Conservation (phyloP, 176 grass and related monocot species). For the Ensete ventricosum region DNA sequence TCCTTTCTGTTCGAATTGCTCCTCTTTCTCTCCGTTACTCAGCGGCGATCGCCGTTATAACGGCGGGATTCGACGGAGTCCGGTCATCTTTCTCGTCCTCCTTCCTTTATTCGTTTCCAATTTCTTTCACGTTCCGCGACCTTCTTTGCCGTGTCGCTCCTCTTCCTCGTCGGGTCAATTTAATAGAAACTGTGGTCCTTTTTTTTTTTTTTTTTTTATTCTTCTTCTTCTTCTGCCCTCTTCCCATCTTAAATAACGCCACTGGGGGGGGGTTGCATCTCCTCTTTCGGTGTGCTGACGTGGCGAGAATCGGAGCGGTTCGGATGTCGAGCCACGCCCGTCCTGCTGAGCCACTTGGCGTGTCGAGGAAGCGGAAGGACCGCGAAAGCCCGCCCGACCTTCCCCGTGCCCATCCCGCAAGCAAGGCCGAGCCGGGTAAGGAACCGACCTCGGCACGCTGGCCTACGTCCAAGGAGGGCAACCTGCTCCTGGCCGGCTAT, state of each 20-base stretch:
- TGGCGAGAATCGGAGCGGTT: background rate
- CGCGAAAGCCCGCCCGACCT: conserved; percentile 1
- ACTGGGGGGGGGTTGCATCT: background rate
- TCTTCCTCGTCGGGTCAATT: background rate
- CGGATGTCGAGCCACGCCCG: conserved; percentile 2
- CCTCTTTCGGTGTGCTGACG: conserved; percentile 5
- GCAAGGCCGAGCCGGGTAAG: background rate
- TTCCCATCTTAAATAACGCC: background rate
- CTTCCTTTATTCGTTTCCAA: background rate
- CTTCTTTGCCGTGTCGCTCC: background rate
- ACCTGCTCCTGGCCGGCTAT: conserved; percentile 17
- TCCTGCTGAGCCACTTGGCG: background rate
- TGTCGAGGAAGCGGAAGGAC: conserved; percentile 17
- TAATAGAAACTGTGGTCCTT: no score
- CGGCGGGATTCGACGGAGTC: background rate
- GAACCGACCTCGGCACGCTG: background rate
- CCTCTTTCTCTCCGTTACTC: background rate
- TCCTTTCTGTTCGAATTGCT: background rate
- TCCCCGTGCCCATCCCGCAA: background rate
- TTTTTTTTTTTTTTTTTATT: no score
- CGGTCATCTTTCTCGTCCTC: background rate
- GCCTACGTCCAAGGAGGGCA: background rate
- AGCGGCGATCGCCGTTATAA: background rate
- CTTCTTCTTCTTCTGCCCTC: background rate
- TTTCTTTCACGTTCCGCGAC: background rate